These are phyloP conservation scores for Clavispora santaluciae DNA, from an alignment of 805 yeast species.

Conservation along the genomic window DNA sequence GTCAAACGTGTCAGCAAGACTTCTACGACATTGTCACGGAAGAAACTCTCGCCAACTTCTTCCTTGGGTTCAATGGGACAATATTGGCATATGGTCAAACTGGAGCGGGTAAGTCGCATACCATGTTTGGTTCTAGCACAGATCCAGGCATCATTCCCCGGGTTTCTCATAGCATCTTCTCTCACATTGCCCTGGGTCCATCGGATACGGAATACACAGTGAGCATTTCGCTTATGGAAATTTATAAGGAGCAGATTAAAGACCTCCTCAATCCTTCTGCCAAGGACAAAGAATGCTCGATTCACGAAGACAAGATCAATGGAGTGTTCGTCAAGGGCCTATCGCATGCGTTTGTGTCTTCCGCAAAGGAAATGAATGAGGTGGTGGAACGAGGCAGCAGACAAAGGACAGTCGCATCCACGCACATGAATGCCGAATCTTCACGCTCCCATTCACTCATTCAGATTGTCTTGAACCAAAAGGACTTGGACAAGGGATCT, in stretches of 20 bases:
- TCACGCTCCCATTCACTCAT: conserved; percentile 81
- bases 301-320: conserved; percentile 58
- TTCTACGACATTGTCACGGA: conserved; percentile 55
- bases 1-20: conserved; percentile 47
- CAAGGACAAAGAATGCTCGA: conserved; percentile 33
- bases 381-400: conserved; percentile 56
- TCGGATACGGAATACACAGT: conserved; percentile 58
- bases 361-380: conserved; percentile 52
- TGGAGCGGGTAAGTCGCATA: conserved; percentile 70
- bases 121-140: conserved; percentile 62
- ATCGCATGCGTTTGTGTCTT: conserved; percentile 54
- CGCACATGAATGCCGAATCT: conserved; percentile 68
- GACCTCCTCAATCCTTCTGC: conserved; percentile 52
- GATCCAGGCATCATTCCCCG: conserved; percentile 67
- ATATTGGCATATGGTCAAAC: conserved; percentile 78
- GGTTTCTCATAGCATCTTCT: conserved; percentile 61
- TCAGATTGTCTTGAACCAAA: conserved; percentile 63
- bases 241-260: conserved; percentile 69
- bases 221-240: conserved; percentile 71
- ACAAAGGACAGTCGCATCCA: conserved; percentile 52
- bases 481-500: conserved; percentile 48
- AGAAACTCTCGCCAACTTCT: conserved; percentile 63
- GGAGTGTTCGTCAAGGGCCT: conserved; percentile 74
- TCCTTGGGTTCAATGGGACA: conserved; percentile 74
- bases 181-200: conserved; percentile 42